Conservation (phyloP, 495 filamentous ascomycete genomes). For the Evernia prunastri region DNA sequence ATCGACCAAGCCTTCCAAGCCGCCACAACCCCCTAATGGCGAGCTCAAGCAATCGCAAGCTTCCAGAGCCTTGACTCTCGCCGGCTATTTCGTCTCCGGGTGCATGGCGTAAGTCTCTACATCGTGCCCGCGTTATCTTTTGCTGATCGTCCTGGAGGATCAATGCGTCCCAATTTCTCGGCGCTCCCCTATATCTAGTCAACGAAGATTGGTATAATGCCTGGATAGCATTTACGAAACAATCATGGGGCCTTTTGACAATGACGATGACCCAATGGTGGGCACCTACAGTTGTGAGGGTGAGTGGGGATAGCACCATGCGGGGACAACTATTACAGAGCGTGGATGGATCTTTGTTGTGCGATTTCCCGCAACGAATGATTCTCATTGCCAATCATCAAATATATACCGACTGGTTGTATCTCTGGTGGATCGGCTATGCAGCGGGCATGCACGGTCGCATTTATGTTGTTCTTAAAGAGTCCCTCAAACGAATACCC, state of each 20-base stretch:
- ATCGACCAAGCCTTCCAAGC: slow-evolving; percentile 18
- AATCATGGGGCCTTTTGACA: slow-evolving; percentile 64
- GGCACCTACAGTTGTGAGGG: slow-evolving; percentile 66
- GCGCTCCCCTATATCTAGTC: slow-evolving; percentile 62
- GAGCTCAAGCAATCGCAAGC: slow-evolving; percentile 25
- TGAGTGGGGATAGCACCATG: slow-evolving; percentile 71
- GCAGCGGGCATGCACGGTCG: slow-evolving; percentile 72
- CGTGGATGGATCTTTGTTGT: slow-evolving; percentile 60
- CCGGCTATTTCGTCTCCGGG: slow-evolving; percentile 17
- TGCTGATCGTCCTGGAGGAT: slow-evolving; percentile 41
- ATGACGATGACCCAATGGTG: slow-evolving; percentile 77
- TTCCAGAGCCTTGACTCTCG: slow-evolving; percentile 25
- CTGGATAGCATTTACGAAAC: slow-evolving; percentile 73
- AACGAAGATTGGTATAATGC: slow-evolving; percentile 65
- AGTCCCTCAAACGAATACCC: slow-evolving; percentile 71
- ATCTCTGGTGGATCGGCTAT: slow-evolving; percentile 83
- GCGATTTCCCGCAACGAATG: slow-evolving; percentile 67
- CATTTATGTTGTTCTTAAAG: slow-evolving; percentile 78
- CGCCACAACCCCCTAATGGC: slow-evolving; percentile 14
- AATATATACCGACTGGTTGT: slow-evolving; percentile 85
- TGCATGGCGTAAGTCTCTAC: slow-evolving; percentile 28
- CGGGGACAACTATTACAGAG: slow-evolving; percentile 59
- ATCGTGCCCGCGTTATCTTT: background rate
- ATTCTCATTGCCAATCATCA: slow-evolving; percentile 82
- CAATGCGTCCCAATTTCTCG: slow-evolving; percentile 58